Conservation (phyloP, 2,329 filamentous ascomycete species). For the Pseudogymnoascus sp. region DNA sequence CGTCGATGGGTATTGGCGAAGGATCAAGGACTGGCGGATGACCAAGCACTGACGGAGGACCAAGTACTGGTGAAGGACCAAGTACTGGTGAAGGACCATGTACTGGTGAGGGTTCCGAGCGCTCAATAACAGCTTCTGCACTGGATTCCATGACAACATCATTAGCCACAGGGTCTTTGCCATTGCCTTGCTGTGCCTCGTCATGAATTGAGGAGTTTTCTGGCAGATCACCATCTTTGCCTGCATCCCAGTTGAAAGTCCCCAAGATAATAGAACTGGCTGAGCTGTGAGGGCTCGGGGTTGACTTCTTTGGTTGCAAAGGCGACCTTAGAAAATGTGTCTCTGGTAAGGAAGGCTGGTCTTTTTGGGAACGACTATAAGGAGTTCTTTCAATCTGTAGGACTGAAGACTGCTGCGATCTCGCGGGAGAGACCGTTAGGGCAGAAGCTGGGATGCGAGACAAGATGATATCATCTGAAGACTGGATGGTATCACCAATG, state of each 20-base stretch:
- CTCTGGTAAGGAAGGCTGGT: not conserved
- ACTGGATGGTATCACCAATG: not conserved
- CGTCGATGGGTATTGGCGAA: not conserved
- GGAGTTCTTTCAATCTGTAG: constrained; percentile 4
- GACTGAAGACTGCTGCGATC: not conserved
- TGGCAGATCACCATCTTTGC: not conserved
- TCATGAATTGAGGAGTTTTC: not conserved
- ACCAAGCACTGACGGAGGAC: not conserved
- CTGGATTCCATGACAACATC: not conserved
- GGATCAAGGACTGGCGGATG: not conserved
- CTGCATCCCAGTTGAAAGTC: not conserved
- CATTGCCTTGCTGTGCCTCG: not conserved
- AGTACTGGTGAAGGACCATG: not conserved
- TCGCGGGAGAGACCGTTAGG: not conserved
- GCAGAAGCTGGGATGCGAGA: not conserved
- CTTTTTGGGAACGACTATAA: not conserved
- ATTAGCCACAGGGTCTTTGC: not conserved
- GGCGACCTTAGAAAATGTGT: not conserved
- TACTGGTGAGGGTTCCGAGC: not conserved
- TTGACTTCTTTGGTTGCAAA: not conserved
- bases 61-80: not conserved
- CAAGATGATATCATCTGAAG: not conserved
- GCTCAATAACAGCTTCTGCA: not conserved
- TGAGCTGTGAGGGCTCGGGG: not conserved
- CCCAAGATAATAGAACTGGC: not conserved